Base-by-base conservation (phyloP, 441 rosid species). In the Macaranga tanarius region DNA sequence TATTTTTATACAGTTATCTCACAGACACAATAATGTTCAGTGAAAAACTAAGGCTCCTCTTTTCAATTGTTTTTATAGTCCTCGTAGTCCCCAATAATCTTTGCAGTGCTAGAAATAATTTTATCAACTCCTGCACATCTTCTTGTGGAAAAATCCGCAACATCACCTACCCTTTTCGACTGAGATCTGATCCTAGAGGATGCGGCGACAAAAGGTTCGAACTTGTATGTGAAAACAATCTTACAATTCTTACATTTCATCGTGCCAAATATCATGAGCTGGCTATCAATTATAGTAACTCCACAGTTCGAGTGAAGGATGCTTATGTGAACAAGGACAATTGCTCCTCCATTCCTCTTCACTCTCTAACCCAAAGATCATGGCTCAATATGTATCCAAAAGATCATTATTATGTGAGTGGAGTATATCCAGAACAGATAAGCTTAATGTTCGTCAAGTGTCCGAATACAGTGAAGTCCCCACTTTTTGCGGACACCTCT, bases 101-200 rank as follows among this genome's bases (percentile, higher is more conserved):
- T 31, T 31, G 38, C 38, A 31, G 72, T 22, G 72, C 60, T 67
- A 5, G 61, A 31, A 52, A 13, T 16, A 69, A 15, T 19, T 9
- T 2, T 9, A 22, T 19, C 3, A 31, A 22, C 38, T 13, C 31
- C 40, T 17, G 64, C n/a, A 47, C 54, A 4, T 44, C 73, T 23
- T 70, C 64, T 26, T 70, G 73, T 15, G 73, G 73, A 1, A 42
- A 57, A 12, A 44, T 70, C 56, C 13, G 25, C 28, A 56, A 69
- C 48, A 70, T 70, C 26, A 70, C 65, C 64, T 45, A 42, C 55
- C 73, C 73, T 44, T 70, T 70, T 70, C 73, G 65, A 16, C 7
- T 70, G 22, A 70, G 13, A 17, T 23, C 65, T 20, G 55, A 57
- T 45, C 65, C 73, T 28, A 17, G 40, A 44, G 8, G 38, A 20